A percentile compares a stretch with the other conserved stretches of the same genome.
Conservation (phyloP, 495 filamentous ascomycete genomes). For the Lepidopterella palustris region DNA sequence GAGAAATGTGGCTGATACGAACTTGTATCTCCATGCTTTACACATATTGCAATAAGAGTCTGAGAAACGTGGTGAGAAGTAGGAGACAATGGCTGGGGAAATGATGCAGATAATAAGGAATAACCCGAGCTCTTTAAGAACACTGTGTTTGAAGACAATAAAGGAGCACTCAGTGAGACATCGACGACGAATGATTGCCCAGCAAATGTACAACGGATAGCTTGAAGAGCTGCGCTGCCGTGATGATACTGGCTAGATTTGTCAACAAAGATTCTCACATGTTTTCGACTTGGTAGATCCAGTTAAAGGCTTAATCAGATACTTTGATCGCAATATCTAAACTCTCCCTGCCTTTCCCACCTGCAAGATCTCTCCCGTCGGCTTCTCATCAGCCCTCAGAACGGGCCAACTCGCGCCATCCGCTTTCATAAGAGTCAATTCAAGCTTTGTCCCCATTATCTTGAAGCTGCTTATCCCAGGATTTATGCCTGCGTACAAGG, state of each 20-base stretch:
- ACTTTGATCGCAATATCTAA: neutral
- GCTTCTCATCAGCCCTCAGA: conserved; percentile 74
- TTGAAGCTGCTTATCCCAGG: conserved; percentile 66
- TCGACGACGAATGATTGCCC: too few relatives aligned
- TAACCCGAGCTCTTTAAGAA: too few relatives aligned
- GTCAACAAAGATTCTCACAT: too few relatives aligned
- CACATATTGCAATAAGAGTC: neutral
- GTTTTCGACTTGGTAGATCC: too few relatives aligned
- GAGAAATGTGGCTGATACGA: neutral
- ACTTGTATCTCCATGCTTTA: neutral
- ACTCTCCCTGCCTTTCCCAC: conserved; percentile 61
- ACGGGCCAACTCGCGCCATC: conserved; percentile 84
- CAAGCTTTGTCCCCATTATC: conserved; percentile 92
- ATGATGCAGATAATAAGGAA: neutral
- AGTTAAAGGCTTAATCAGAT: too few relatives aligned
- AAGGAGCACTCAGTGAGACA: too few relatives aligned
- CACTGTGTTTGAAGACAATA: too few relatives aligned
- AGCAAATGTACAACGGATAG: too few relatives aligned
- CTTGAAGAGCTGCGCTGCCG: too few relatives aligned
- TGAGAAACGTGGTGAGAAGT: neutral
- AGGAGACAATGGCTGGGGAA: neutral
- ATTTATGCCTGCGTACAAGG: conserved; percentile 71
- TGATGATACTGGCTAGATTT: too few relatives aligned
- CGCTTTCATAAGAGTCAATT: conserved; percentile 74
- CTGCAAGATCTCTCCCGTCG: conserved; percentile 75